Evolutionary conservation across 371 early-diverging fungal genomes (phyloP), one percentile per base, ranked within the genome.

Genomic region (Mortierella sp.): DNA sequence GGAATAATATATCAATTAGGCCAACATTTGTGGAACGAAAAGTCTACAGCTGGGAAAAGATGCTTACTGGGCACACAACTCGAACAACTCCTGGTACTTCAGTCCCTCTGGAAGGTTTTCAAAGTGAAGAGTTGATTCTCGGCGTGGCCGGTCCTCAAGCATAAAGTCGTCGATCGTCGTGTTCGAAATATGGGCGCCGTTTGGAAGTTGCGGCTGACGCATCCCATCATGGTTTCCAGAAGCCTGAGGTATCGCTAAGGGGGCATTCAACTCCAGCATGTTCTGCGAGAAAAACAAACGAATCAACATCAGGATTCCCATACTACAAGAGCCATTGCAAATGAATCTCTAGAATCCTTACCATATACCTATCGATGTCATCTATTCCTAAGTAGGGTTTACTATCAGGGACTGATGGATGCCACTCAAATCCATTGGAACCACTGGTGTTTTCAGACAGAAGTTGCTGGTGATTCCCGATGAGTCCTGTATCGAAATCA

Each of bases 291-390:
- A n/a, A 12, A 8, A 2, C n/a, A 17, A 47, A 47, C 47, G n/a
- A 2, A n/a, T 47, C 47, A 47, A 17, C n/a, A 47, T n/a, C n/a
- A n/a, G 47, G 47, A 47, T 47, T 47, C 47, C 47, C 17, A 34
- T 13, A 9, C n/a, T 17, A 3, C 35, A 13, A 23, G 51, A 53
- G n/a, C 19, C 34, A 37, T 35, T 13, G 31, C 23, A n/a, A n/a
- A 3, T 66, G 45, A n/a, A 42, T 42, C 31, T 31, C 37, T 19
- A 57, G 31, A 34, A 10, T 57, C 19, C 64, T n/a, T 64, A 77
- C 77, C 77, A 77, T 77, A 22, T 72, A 72, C 26, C 60, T 58
- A 42, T 77, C 77, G 31, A 77, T 68, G 29, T 61, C 77, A 61
- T 68, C 61, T 15, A 77, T 54, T 55, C 68, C 61, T 28, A 55